phyloP scores from a whole-genome alignment of 2,329 filamentous ascomycete genomes.

The Aspergillus quadricinctus region DNA sequence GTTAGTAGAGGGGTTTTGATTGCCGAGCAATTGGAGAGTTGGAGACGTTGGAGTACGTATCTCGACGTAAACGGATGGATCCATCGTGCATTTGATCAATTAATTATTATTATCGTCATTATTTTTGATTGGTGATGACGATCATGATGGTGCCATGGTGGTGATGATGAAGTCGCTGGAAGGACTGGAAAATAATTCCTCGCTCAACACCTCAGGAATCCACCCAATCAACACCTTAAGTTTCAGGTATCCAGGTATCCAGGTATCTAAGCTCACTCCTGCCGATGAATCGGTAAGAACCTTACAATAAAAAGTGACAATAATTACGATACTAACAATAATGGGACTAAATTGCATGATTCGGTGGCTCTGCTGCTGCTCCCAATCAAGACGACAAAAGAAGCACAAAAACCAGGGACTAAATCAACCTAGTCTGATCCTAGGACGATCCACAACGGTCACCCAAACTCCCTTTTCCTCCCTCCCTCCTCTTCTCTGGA shows the following conservation, averaged over 20 bases:
- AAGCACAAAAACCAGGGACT: too few relatives aligned
- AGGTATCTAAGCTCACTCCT: not conserved
- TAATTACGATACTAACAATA: not conserved
- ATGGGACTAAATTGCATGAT: too few relatives aligned
- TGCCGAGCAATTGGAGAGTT: not conserved
- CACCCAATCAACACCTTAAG: not conserved
- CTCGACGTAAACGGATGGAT: not conserved
- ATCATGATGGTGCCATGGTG: too few relatives aligned
- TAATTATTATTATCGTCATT: too few relatives aligned
- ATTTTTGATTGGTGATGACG: not conserved
- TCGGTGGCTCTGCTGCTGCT: too few relatives aligned
- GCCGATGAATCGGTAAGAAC: too few relatives aligned
- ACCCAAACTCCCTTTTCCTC: not conserved
- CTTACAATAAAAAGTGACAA: not conserved
- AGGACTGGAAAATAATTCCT: not conserved
- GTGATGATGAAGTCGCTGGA: not conserved
- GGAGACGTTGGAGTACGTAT: not conserved
- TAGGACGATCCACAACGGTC: not conserved
- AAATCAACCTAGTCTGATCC: too few relatives aligned
- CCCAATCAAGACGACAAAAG: too few relatives aligned
- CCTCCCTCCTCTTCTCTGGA: too few relatives aligned
- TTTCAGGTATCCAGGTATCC: not conserved
- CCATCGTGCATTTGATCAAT: not conserved
- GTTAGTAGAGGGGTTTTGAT: not conserved
- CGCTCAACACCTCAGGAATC: not conserved